phyloP scores from a whole-genome alignment of 176 grass and related monocot genomes.

The Lolium multiflorum region DNA sequence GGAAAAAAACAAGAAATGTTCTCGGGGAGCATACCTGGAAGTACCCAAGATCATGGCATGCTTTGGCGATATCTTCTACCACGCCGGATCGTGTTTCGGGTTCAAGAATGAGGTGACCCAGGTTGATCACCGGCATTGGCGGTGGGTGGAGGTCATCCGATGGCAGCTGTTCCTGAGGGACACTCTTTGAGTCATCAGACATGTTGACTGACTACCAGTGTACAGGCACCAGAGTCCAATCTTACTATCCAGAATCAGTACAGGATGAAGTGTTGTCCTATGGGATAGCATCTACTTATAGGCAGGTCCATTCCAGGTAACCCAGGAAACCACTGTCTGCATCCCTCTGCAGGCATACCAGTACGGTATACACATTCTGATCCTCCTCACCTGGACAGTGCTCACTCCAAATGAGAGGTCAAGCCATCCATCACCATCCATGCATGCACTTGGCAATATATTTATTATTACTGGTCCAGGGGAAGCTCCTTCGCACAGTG shows the following conservation, averaged over 20 bases:
- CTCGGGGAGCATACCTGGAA: slow-evolving; percentile 50
- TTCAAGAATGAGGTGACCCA: slow-evolving; percentile 50
- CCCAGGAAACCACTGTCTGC: not conserved
- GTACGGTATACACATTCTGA: slow-evolving; percentile 24
- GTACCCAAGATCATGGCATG: slow-evolving; percentile 52
- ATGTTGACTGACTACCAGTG: slow-evolving; percentile 17
- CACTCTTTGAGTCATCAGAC: slow-evolving; percentile 37
- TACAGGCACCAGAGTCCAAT: not conserved
- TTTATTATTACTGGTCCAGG: slow-evolving; percentile 13
- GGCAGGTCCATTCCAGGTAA: slow-evolving; percentile 15
- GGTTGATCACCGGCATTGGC: slow-evolving; percentile 55
- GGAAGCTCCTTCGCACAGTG: slow-evolving; percentile 20
- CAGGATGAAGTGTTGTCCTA: slow-evolving; percentile 2
- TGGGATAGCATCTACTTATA: slow-evolving; percentile 44
- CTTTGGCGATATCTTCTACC: slow-evolving; percentile 44
- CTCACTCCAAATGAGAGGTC: slow-evolving; percentile 33
- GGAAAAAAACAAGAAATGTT: not conserved
- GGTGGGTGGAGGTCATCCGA: not conserved
- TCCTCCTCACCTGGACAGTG: slow-evolving; percentile 44
- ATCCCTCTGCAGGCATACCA: not conserved
- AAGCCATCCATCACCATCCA: slow-evolving; percentile 13
- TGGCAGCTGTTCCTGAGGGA: slow-evolving; percentile 38
- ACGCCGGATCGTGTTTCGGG: not conserved
- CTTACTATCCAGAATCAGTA: not conserved
- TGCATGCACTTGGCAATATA: slow-evolving; percentile 30